These are phyloP conservation scores for Vitis labrusca DNA, from an alignment of 164 flowering plant genomes.

Conservation along the genomic window DNA sequence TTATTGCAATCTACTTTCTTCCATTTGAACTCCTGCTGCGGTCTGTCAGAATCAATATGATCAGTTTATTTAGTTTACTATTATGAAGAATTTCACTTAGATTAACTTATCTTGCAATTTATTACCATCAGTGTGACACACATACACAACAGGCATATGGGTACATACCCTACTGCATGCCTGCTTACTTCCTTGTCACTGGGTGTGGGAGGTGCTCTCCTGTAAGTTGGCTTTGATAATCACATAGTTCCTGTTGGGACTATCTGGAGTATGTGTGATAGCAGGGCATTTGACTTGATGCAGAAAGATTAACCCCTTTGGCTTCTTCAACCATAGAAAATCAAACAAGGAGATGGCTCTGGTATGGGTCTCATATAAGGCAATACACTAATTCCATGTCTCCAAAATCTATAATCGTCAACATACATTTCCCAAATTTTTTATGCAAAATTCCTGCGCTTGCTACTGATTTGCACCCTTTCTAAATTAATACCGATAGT, in stretches of 20 bases:
- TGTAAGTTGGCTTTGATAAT: background rate
- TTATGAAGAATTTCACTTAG: background rate
- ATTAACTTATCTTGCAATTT: background rate
- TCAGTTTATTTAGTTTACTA: background rate
- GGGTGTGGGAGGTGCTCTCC: background rate
- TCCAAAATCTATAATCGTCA: too few relatives aligned
- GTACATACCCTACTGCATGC: background rate
- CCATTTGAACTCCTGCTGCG: background rate
- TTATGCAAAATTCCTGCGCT: too few relatives aligned
- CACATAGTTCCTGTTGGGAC: background rate
- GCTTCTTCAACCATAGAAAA: too few relatives aligned
- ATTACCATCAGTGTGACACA: slow-evolving; percentile 2
- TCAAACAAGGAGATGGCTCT: too few relatives aligned
- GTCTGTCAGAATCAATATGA: background rate
- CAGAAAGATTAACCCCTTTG: background rate
- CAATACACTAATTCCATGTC: too few relatives aligned
- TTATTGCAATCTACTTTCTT: background rate
- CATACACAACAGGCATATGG: background rate
- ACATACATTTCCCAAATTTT: too few relatives aligned
- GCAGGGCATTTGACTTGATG: background rate
- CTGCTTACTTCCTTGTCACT: background rate
- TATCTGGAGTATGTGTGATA: background rate
- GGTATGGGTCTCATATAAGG: too few relatives aligned
- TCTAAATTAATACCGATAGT: too few relatives aligned
- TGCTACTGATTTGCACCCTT: too few relatives aligned